Base-by-base conservation (phyloP, 805 yeast genomes). In the Metschnikowia lachancei region DNA sequence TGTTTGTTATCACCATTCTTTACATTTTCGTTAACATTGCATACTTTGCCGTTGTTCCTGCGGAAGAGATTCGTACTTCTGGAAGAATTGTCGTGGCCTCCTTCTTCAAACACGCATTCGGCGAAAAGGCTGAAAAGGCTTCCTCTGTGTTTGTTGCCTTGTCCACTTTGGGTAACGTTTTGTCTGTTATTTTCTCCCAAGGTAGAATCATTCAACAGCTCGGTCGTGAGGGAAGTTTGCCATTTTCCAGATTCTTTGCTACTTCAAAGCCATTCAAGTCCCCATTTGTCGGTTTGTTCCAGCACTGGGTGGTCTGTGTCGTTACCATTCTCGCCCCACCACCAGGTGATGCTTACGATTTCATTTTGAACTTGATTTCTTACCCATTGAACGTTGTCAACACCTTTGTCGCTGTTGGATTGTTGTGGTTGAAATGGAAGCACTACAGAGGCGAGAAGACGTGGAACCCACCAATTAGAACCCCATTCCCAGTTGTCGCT, bases 261-360 rank as follows among this genome's bases (percentile, higher is more conserved):
- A 69, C 85, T 41, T 80, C 82, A 36, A 81, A 66, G 59, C 95
- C 95, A 4, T 84, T 85, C 65, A 77, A 77, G 55, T 74, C 94
- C 2, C 95, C 95, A 36, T 65, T 80, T 52, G 78, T 81, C 36
- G 95, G 92, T 42, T 69, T 87, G 43, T 72, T 82, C 56, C 85
- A 85, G 63, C 95, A 87, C 62, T 87, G 87, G 80, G 64, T 83
- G 38, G 83, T 87, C 14, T 85, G 91, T 69, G 66, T 84, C 34
- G 72, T 87, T 43, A 82, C 89, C 40, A 80, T 88, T 50, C 60
- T 86, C 38, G 94, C 92, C 3, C 71, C 71, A 35, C 92, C 94
- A 16, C 87, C 91, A 20, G 95, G 94, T 47, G 95, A 87, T 61
- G 95, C 95, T 39, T 87, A 86, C 70, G 84, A 85, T 64, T 85